phyloP scores from a whole-genome alignment of 1,284 basidiomycete genomes.

The Melampsora larici-populina region DNA sequence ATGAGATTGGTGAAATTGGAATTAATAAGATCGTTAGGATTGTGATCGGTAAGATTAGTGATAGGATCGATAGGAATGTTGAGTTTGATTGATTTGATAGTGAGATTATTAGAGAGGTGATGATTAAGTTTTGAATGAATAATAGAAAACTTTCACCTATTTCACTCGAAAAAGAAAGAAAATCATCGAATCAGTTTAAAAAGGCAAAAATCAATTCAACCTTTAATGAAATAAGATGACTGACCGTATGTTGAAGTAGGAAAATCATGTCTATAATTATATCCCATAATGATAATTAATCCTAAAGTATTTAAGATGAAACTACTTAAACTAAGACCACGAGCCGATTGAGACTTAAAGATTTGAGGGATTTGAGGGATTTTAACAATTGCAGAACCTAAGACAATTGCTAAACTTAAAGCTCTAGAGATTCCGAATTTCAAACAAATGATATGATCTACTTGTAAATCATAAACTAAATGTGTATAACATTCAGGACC shows the following conservation, averaged over 20 bases:
- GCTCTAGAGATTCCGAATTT: conserved; percentile 89
- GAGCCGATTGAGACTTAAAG: conserved; percentile 64
- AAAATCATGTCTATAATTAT: conserved; percentile 75
- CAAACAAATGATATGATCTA: conserved; percentile 76
- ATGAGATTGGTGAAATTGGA: conserved; percentile 18
- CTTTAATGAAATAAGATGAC: conserved; percentile 5
- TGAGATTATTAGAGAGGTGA: conserved; percentile 51
- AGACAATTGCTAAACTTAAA: conserved; percentile 84
- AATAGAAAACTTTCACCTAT: conserved; percentile 75
- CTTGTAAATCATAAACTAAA: conserved; percentile 80
- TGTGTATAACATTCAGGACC: conserved; percentile 72
- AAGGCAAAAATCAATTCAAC: background rate
- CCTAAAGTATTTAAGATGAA: conserved; percentile 72
- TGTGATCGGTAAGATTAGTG: conserved; percentile 41
- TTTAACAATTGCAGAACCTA: conserved; percentile 92
- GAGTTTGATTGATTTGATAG: conserved; percentile 67
- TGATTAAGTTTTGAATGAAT: conserved; percentile 56
- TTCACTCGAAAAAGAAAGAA: background rate
- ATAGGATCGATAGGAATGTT: conserved; percentile 60
- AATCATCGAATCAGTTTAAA: background rate
- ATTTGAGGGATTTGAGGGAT: conserved; percentile 73
- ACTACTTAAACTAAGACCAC: conserved; percentile 66
- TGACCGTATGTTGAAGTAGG: conserved; percentile 88
- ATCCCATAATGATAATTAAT: conserved; percentile 60
- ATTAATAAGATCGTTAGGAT: conserved; percentile 1